Evolutionary conservation across 805 yeast genomes (phyloP).

Genomic region (Phaffomyces antillensis): DNA sequence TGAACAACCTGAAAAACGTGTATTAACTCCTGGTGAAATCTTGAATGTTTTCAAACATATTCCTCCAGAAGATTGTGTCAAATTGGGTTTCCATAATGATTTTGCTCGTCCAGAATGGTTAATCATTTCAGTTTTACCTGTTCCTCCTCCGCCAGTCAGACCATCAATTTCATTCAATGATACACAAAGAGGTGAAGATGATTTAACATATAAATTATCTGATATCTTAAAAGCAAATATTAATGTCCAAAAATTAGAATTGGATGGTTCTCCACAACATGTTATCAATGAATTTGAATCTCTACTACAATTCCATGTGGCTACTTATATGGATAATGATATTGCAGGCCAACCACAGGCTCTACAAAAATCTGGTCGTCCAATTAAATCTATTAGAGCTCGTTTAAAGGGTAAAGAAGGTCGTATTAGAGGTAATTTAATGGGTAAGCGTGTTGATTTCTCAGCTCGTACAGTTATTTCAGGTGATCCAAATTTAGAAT

Average conservation of each 20-base stretch:
- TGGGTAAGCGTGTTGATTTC: slow-evolving; percentile 99
- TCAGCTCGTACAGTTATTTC: slow-evolving; percentile 99
- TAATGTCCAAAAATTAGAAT: slow-evolving; percentile 93
- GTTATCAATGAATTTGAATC: slow-evolving; percentile 96
- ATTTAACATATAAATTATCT: slow-evolving; percentile 93
- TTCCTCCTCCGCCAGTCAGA: slow-evolving; percentile 99
- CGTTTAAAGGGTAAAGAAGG: slow-evolving; percentile 99
- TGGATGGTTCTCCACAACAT: slow-evolving; percentile 99
- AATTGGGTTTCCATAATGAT: slow-evolving; percentile 87
- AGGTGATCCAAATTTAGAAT: slow-evolving; percentile 96
- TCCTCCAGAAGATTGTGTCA: slow-evolving; percentile 70
- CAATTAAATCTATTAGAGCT: slow-evolving; percentile 97
- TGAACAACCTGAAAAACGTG: slow-evolving; percentile 85
- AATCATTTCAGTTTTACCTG: slow-evolving; percentile 94
- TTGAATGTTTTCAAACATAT: slow-evolving; percentile 89
- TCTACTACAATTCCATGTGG: slow-evolving; percentile 92
- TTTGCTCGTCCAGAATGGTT: slow-evolving; percentile 99
- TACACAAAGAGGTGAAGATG: slow-evolving; percentile 98
- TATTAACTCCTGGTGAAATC: slow-evolving; percentile 82
- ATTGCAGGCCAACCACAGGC: slow-evolving; percentile 99
- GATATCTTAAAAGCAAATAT: slow-evolving; percentile 95
- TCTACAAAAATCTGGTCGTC: slow-evolving; percentile 96
- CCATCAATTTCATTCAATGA: slow-evolving; percentile 98
- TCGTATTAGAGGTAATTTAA: slow-evolving; percentile 93
- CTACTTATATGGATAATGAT: slow-evolving; percentile 99